phyloP scores from a whole-genome alignment of 2,329 filamentous ascomycete species.

The Colletotrichum sp. region DNA sequence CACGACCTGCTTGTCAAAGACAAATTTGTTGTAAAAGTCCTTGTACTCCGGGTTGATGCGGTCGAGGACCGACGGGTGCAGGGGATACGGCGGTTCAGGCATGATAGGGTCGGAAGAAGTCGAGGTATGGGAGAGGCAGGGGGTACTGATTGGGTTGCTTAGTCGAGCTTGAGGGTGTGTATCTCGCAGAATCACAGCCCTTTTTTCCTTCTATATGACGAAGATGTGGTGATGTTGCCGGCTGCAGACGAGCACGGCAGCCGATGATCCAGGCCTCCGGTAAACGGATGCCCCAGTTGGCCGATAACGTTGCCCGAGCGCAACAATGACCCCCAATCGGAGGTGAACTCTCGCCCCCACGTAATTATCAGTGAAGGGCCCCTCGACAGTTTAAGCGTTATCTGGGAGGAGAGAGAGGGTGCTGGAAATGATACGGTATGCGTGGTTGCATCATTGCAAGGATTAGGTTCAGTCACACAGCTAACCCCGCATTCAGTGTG shows the following conservation, averaged over 20 bases:
- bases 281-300: not conserved
- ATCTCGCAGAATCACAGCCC: not conserved
- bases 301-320: not conserved
- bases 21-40: slow-evolving; percentile 56
- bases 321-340: not conserved
- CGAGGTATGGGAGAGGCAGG: not conserved
- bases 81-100: slow-evolving; percentile 33
- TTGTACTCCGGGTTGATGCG: slow-evolving; percentile 55
- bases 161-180: not conserved
- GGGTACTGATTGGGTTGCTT: not conserved
- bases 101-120: not conserved
- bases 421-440: not conserved
- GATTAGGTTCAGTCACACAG: not conserved
- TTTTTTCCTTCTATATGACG: not conserved
- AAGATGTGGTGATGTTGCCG: not conserved
- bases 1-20: slow-evolving; percentile 56
- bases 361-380: not conserved
- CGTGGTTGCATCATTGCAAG: not conserved
- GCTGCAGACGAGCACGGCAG: not conserved
- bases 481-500: not conserved
- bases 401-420: not conserved
- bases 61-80: slow-evolving; percentile 28
- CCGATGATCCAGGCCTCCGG: not conserved
- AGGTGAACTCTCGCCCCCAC: not conserved
- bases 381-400: not conserved